Evolutionary conservation across 441 rosid species (phyloP).

Genomic region (Bocquillonia castaneifolia): DNA sequence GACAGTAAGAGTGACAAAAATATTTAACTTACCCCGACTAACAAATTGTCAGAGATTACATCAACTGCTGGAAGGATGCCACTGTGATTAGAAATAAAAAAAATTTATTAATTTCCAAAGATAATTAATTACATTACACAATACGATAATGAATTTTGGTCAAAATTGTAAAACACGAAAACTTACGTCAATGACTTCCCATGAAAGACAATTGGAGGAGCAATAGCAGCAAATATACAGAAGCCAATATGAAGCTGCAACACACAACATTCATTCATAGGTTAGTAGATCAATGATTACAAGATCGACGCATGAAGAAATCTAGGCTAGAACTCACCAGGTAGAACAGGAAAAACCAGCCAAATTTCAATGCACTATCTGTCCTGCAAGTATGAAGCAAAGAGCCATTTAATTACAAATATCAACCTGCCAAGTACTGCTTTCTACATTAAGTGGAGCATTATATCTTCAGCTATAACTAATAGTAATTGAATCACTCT

Average conservation of each 20-base stretch:
- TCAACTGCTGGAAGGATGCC: constrained; percentile 92
- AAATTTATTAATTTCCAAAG: constrained; percentile 10
- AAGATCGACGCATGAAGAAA: background rate
- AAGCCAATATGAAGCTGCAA: constrained; percentile 79
- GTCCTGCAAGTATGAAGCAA: constrained; percentile 47
- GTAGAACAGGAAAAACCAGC: constrained; percentile 93
- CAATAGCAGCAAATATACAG: constrained; percentile 89
- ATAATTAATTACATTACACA: background rate
- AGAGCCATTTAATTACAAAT: background rate
- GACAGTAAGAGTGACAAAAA: background rate
- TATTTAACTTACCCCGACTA: constrained; percentile 68
- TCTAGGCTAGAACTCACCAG: constrained; percentile 50
- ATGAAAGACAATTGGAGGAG: constrained; percentile 87
- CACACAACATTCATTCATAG: constrained; percentile 13
- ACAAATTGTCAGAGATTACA: constrained; percentile 47
- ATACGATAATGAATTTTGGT: background rate
- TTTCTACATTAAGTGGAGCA: background rate
- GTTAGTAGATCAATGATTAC: constrained; percentile 4
- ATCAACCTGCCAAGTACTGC: background rate
- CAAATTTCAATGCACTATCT: constrained; percentile 81
- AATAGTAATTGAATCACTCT: background rate
- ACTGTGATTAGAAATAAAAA: constrained; percentile 38
- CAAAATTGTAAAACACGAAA: constrained; percentile 9
- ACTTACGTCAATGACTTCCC: constrained; percentile 94
- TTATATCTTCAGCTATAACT: background rate